Percentiles rank a stretch among this genome's conserved stretches.
phyloP scores from a whole-genome alignment of 2,329 filamentous ascomycete species.

The Nemania abortiva region DNA sequence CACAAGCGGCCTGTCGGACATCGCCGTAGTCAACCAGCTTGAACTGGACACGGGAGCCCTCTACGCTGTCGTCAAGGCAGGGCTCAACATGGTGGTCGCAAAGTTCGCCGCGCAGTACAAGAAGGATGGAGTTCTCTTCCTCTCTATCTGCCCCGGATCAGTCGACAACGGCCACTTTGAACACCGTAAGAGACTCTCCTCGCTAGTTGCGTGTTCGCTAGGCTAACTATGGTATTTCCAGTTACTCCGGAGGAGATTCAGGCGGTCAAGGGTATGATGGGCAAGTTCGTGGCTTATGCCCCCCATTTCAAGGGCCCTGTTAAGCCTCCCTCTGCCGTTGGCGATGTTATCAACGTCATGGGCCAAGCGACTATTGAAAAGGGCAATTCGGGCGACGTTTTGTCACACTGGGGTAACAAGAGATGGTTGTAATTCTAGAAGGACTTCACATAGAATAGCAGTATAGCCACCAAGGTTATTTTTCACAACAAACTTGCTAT shows the following conservation, averaged over 20 bases:
- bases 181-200: too few relatives aligned
- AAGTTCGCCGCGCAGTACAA: conserved; percentile 25
- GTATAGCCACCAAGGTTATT: too few relatives aligned
- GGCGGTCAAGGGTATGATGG: background rate
- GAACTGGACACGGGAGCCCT: conserved; percentile 37
- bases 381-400: too few relatives aligned
- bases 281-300: background rate
- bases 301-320: conserved; percentile 2
- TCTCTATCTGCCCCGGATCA: conserved; percentile 18
- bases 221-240: too few relatives aligned
- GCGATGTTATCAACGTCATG: too few relatives aligned
- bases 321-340: background rate
- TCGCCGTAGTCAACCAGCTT: conserved; percentile 58
- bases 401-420: too few relatives aligned
- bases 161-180: conserved; percentile 2
- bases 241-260: conserved; percentile 5
- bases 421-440: too few relatives aligned
- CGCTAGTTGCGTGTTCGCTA: too few relatives aligned
- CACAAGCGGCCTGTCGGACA: conserved; percentile 62
- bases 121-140: conserved; percentile 18
- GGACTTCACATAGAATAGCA: too few relatives aligned
- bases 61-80: conserved; percentile 59
- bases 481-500: too few relatives aligned
- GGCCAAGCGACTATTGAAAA: too few relatives aligned
- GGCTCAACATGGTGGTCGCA: conserved; percentile 33